phyloP scores from a whole-genome alignment of 2,329 filamentous ascomycete genomes.

The Thyridium curvatum region DNA sequence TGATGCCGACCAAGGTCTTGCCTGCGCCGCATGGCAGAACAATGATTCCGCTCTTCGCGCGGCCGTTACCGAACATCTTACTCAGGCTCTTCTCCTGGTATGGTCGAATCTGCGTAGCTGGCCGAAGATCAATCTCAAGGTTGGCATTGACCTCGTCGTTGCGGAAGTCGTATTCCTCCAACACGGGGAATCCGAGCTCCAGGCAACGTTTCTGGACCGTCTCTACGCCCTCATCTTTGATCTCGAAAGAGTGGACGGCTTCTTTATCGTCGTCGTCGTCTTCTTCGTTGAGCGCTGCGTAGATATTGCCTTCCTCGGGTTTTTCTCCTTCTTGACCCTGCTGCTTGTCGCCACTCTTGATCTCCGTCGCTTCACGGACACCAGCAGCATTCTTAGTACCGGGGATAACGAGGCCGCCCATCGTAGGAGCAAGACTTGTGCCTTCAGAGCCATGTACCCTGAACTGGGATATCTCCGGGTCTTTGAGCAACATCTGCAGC shows the following conservation, averaged over 20 bases:
- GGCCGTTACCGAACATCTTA: constrained; percentile 99
- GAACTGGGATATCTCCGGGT: constrained; percentile 73
- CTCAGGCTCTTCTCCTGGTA: constrained; percentile 97
- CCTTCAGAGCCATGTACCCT: constrained; percentile 60
- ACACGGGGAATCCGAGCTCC: constrained; percentile 76
- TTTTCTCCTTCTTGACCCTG: constrained; percentile 41
- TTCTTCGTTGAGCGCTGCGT: constrained; percentile 43
- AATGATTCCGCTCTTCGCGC: constrained; percentile 95
- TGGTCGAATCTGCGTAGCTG: constrained; percentile 81
- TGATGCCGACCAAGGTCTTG: constrained; percentile 97
- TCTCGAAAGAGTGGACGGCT: constrained; percentile 89
- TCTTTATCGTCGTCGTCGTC: constrained; percentile 76
- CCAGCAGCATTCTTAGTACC: constrained; percentile 91
- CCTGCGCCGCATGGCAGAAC: constrained; percentile 94
- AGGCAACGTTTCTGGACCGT: constrained; percentile 85
- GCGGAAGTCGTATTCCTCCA: constrained; percentile 96
- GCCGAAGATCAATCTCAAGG: constrained; percentile 87
- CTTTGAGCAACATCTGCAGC: constrained; percentile 79
- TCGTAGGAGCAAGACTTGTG: constrained; percentile 76
- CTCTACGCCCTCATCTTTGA: constrained; percentile 76
- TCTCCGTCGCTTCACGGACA: constrained; percentile 62
- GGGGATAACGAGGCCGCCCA: constrained; percentile 83
- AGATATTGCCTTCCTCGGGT: constrained; percentile 52
- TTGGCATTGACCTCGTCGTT: constrained; percentile 86
- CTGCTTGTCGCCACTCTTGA: constrained; percentile 24